A percentile compares a stretch with the other conserved stretches of the same genome.
Conservation (phyloP, 768 basidiomycete genomes). For the Mycena crocata region DNA sequence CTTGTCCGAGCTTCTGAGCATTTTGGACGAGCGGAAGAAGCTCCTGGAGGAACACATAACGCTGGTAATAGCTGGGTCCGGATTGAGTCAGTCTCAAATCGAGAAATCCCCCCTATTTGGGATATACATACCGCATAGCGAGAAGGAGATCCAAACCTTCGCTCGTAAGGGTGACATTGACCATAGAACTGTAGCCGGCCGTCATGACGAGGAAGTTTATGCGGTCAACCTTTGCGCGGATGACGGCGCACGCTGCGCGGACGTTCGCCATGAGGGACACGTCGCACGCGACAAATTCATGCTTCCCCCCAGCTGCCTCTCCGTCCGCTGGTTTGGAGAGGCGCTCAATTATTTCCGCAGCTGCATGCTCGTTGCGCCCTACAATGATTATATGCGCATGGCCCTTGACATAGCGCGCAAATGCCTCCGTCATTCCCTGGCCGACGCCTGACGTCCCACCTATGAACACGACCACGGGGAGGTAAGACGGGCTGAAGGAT, state of each 20-base stretch:
- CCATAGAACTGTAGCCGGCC: constrained; percentile 42
- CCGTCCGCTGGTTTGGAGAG: constrained; percentile 39
- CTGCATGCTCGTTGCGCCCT: constrained; percentile 50
- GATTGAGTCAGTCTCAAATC: too few relatives aligned
- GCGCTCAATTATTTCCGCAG: constrained; percentile 43
- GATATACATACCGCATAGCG: constrained; percentile 18
- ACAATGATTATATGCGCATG: constrained; percentile 51
- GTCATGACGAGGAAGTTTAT: constrained; percentile 49
- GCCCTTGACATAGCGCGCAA: constrained; percentile 48
- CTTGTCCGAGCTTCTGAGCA: constrained; percentile 45
- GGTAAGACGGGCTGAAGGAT: constrained; percentile 15
- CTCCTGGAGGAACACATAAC: constrained; percentile 48
- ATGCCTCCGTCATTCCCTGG: constrained; percentile 46
- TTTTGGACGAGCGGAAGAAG: constrained; percentile 45
- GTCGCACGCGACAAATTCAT: constrained; percentile 51
- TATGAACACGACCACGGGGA: constrained; percentile 32
- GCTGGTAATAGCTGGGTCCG: constrained; percentile 46
- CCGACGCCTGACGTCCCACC: constrained; percentile 41
- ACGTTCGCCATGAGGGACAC: constrained; percentile 48
- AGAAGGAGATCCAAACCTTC: constrained; percentile 49
- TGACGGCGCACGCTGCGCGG: constrained; percentile 39
- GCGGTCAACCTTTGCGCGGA: constrained; percentile 39
- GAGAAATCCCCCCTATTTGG: too few relatives aligned
- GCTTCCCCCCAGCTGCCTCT: constrained; percentile 23
- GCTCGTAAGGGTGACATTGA: constrained; percentile 42